Conservation (phyloP, 306 rosid genomes). For the Vigna reflexopilosa region DNA sequence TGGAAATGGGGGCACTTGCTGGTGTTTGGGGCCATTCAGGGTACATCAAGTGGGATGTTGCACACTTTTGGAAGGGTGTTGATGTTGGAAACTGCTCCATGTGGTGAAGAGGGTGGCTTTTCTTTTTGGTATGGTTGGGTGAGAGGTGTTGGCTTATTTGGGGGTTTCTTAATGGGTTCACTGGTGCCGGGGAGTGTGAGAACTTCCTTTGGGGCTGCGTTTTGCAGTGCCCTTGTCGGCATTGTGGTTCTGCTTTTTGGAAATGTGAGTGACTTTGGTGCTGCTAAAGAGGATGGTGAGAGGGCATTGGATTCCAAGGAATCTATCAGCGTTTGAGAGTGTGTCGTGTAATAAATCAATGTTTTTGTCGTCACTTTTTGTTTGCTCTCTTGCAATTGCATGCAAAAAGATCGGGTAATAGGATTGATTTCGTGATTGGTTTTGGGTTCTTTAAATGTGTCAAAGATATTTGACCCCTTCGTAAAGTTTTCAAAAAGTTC, state of each 20-base stretch:
- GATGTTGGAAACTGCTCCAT: slow-evolving; percentile 64
- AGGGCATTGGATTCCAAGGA: slow-evolving; percentile 41
- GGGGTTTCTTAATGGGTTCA: slow-evolving; percentile 67
- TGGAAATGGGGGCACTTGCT: slow-evolving; percentile 59
- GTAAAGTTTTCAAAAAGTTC: too few species aligned
- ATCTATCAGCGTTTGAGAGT: slow-evolving; percentile 36
- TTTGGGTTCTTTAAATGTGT: not conserved
- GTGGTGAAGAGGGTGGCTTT: slow-evolving; percentile 72
- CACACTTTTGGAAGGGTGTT: slow-evolving; percentile 72
- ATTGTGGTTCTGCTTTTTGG: slow-evolving; percentile 63
- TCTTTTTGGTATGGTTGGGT: slow-evolving; percentile 76
- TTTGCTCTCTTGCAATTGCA: slow-evolving; percentile 2
- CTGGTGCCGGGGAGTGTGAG: slow-evolving; percentile 45
- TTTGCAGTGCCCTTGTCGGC: slow-evolving; percentile 56
- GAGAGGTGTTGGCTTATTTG: slow-evolving; percentile 57
- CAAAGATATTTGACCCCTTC: too few species aligned
- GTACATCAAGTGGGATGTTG: slow-evolving; percentile 64
- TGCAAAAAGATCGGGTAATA: not conserved
- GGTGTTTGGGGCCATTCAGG: slow-evolving; percentile 63
- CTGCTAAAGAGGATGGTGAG: slow-evolving; percentile 44
- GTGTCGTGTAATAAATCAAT: not conserved
- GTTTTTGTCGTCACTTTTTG: not conserved
- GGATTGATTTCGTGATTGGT: not conserved
- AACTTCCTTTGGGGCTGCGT: slow-evolving; percentile 62
- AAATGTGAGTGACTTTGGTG: slow-evolving; percentile 57